Conservation (phyloP, 2,329 filamentous ascomycete genomes). For the Didymella pinodella region DNA sequence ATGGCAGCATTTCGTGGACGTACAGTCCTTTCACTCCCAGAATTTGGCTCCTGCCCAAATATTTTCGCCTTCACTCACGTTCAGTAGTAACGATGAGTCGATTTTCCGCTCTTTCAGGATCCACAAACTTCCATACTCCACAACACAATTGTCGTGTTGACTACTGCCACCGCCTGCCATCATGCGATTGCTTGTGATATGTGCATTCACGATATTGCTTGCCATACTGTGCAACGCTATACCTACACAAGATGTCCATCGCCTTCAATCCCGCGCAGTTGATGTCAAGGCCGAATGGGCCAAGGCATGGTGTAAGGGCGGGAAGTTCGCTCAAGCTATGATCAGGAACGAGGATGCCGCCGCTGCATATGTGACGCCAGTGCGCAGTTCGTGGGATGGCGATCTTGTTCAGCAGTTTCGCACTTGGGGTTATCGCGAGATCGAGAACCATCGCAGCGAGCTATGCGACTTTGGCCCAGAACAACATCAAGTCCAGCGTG, state of each 20-base stretch:
- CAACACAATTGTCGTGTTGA: not conserved
- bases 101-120: not conserved
- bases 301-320: slow-evolving; percentile 20
- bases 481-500: slow-evolving; percentile 8
- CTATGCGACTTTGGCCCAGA: slow-evolving; percentile 16
- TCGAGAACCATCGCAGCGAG: slow-evolving; percentile 11
- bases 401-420: slow-evolving; percentile 14
- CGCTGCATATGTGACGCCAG: slow-evolving; percentile 16
- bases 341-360: slow-evolving; percentile 1
- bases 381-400: slow-evolving; percentile 21
- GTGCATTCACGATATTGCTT: not conserved
- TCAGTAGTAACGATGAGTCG: not conserved
- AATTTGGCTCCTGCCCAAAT: not conserved
- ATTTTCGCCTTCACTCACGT: not conserved
- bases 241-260: not conserved
- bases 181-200: not conserved
- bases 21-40: not conserved
- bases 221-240: not conserved
- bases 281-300: slow-evolving; percentile 6
- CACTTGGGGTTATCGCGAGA: slow-evolving; percentile 24
- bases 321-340: slow-evolving; percentile 17
- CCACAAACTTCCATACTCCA: not conserved
- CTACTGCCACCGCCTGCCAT: not conserved
- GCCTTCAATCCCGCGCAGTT: not conserved
- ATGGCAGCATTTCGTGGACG: too few species aligned